Evolutionary conservation across 306 rosid species (phyloP).

Genomic region (Dryas octopetala): DNA sequence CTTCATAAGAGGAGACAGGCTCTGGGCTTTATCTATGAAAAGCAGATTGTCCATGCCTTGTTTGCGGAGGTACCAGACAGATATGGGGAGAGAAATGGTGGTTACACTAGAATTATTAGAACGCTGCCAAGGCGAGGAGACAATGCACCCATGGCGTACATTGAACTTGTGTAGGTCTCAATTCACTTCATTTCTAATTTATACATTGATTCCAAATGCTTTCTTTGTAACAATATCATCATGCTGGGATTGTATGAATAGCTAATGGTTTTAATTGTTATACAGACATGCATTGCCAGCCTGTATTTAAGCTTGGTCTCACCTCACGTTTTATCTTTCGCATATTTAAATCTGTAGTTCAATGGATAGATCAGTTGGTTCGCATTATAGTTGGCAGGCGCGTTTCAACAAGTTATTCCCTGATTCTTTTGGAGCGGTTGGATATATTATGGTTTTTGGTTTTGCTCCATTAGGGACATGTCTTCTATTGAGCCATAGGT

Average conservation of each 20-base stretch:
- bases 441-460: too few relatives aligned
- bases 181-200: not conserved
- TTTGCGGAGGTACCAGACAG: slow-evolving; percentile 91
- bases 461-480: not conserved
- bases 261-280: not conserved
- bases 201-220: not conserved
- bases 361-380: not conserved
- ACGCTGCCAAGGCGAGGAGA: slow-evolving; percentile 90
- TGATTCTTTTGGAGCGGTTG: too few relatives aligned
- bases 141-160: slow-evolving; percentile 97
- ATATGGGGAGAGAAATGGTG: slow-evolving; percentile 91
- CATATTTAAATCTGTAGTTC: not conserved
- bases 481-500: not conserved
- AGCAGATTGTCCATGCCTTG: slow-evolving; percentile 92
- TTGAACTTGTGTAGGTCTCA: slow-evolving; percentile 79
- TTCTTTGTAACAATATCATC: not conserved
- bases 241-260: slow-evolving; percentile 1
- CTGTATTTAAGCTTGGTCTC: not conserved
- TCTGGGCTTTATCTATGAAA: slow-evolving; percentile 88
- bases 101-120: slow-evolving; percentile 83
- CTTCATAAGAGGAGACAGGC: slow-evolving; percentile 99
- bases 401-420: not conserved
- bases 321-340: not conserved
- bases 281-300: not conserved
- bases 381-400: not conserved